Evolutionary conservation across 257 asterid species (phyloP), one percentile per base, ranked within the genome.

Genomic region (Linderniella brevidens): DNA sequence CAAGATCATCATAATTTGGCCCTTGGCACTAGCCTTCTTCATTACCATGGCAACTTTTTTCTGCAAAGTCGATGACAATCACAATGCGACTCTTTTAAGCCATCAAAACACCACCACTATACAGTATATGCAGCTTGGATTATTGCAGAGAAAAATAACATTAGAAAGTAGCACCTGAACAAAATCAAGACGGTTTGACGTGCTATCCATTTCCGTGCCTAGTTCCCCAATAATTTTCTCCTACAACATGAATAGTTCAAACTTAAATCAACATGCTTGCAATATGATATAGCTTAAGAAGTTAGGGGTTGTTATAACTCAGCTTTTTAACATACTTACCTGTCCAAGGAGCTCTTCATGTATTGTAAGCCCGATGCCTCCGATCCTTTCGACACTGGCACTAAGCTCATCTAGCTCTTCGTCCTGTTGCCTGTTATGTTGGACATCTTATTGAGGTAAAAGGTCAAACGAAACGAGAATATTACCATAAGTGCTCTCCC

Each of bases 11-110:
- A 84, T 84, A 43, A 70, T 25, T 59, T 88, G 98, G 62, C 98
- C 98, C 76, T 88, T 88, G 40, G 75, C 79, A 15, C 93, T 74
- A 4, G 98, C 95, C 76, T 88, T 88, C 80, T 88, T 88, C 98
- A 88, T 76, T 37, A 88, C 79, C 86, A 88, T 69, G 14, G 64
- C 93, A 20, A 88, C 92, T 69, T 73, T 88, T 78, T 88, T 84
- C 97, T 88, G 92, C 72, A 71, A 25, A 25, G 4, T 2, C 6
- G 32, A 25, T 6, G 4, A 25, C 32, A 25, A 25, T 25, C 32
- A 25, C 32, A 25, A 25, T 6, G 32, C 32, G 32, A 25, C n/a
- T n/a, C n/a, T n/a, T n/a, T n/a, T n/a, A n/a, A n/a, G n/a, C n/a
- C n/a, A n/a, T n/a, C n/a, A n/a, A n/a, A n/a, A n/a, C n/a, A n/a